A percentile compares a stretch with the other conserved stretches of the same genome.
These are phyloP conservation scores for Gyromitra esculenta DNA, from an alignment of 2,329 filamentous ascomycete genomes.

Conservation along the genomic window DNA sequence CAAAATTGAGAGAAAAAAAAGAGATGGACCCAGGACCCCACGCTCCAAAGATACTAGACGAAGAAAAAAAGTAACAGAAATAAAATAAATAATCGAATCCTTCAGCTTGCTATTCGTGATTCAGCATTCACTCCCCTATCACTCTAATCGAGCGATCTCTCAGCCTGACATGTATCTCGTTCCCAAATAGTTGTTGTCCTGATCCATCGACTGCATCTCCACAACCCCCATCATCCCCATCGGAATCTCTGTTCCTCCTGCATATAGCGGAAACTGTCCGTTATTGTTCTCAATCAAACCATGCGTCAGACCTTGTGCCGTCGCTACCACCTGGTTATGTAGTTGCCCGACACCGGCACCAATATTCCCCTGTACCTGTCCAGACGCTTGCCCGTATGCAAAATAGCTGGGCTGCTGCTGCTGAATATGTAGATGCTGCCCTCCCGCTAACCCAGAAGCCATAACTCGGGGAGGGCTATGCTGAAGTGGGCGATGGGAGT, in stretches of 20 bases:
- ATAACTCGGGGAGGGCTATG: slow-evolving; percentile 28
- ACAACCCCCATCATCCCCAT: slow-evolving; percentile 38
- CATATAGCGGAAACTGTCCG: slow-evolving; percentile 33
- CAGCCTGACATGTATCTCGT: slow-evolving; percentile 1
- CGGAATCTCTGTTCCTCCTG: slow-evolving; percentile 29
- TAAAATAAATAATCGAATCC: neutral
- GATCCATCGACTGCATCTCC: slow-evolving; percentile 26
- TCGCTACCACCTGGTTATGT: slow-evolving; percentile 26
- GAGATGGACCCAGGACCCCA: slow-evolving; percentile 1
- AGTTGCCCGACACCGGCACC: slow-evolving; percentile 33
- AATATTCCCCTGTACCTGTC: slow-evolving; percentile 33
- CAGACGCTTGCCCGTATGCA: slow-evolving; percentile 40
- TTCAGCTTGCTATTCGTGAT: neutral
- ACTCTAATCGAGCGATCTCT: neutral
- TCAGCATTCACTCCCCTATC: neutral
- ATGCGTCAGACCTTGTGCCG: slow-evolving; percentile 31
- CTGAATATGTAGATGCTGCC: slow-evolving; percentile 32
- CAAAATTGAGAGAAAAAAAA: neutral
- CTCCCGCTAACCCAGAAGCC: slow-evolving; percentile 1
- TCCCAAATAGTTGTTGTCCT: slow-evolving; percentile 10
- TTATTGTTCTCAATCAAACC: slow-evolving; percentile 36
- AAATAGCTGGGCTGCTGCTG: slow-evolving; percentile 48
- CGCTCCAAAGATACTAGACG: slow-evolving; percentile 19
- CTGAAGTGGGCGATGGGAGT: slow-evolving; percentile 28
- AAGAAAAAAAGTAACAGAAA: slow-evolving; percentile 12